These are phyloP conservation scores for Aspergillus hortae DNA, from an alignment of 2,329 filamentous ascomycete genomes.

Conservation along the genomic window DNA sequence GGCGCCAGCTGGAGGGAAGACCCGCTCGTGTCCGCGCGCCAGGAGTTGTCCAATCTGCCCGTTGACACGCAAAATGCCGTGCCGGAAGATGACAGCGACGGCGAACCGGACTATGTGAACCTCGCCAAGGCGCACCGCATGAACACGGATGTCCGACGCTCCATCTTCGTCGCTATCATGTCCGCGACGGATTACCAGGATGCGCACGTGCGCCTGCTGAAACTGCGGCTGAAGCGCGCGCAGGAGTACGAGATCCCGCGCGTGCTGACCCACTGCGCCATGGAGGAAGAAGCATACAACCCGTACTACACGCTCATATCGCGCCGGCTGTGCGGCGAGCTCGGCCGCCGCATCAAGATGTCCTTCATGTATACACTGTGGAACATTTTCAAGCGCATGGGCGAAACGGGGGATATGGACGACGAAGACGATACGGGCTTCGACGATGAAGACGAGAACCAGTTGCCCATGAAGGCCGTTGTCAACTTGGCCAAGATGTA, in stretches of 20 bases:
- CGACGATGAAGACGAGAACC: slow-evolving; percentile 53
- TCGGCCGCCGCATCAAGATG: slow-evolving; percentile 71
- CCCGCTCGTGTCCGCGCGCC: slow-evolving; percentile 33
- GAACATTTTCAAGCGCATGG: slow-evolving; percentile 79
- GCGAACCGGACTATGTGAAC: slow-evolving; percentile 61
- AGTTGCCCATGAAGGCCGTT: slow-evolving; percentile 54
- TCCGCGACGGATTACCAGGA: slow-evolving; percentile 80
- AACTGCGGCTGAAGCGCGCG: slow-evolving; percentile 78
- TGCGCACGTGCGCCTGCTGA: slow-evolving; percentile 72
- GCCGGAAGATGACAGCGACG: slow-evolving; percentile 27
- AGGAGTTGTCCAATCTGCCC: slow-evolving; percentile 25
- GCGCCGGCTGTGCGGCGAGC: slow-evolving; percentile 63
- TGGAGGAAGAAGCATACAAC: slow-evolving; percentile 80
- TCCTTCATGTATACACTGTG: slow-evolving; percentile 85
- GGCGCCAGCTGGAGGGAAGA: slow-evolving; percentile 77
- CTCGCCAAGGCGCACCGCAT: slow-evolving; percentile 80
- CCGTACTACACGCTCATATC: slow-evolving; percentile 90
- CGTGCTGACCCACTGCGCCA: slow-evolving; percentile 82
- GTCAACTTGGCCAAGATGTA: slow-evolving; percentile 68
- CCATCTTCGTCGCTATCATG: slow-evolving; percentile 92
- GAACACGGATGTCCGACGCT: slow-evolving; percentile 79
- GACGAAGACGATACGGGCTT: slow-evolving; percentile 60
- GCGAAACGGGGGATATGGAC: slow-evolving; percentile 62
- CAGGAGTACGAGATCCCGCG: slow-evolving; percentile 84
- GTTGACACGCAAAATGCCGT: slow-evolving; percentile 7